phyloP scores from a whole-genome alignment of 345 rosid genomes.

The Salix caprea region DNA sequence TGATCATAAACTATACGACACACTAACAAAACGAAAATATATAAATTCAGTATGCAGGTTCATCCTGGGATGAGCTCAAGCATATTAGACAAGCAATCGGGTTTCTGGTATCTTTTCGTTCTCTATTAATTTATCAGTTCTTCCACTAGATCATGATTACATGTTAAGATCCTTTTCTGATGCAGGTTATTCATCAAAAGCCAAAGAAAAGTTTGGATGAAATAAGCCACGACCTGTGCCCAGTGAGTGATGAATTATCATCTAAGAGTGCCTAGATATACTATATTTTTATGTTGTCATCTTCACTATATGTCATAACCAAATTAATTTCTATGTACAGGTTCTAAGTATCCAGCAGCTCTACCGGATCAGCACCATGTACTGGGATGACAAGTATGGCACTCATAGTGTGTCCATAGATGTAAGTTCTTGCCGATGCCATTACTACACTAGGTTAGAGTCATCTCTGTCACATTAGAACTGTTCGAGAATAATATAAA shows the following conservation, averaged over 20 bases:
- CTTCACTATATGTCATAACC: background rate
- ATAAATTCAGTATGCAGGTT: slow-evolving; percentile 74
- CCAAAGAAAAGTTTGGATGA: slow-evolving; percentile 85
- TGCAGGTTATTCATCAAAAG: slow-evolving; percentile 90
- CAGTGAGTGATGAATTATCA: slow-evolving; percentile 44
- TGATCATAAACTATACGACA: background rate
- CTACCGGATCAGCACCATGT: slow-evolving; percentile 86
- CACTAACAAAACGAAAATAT: background rate
- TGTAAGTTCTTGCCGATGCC: slow-evolving; percentile 47
- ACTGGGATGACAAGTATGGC: slow-evolving; percentile 97
- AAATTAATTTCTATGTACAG: slow-evolving; percentile 27
- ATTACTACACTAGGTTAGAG: slow-evolving; percentile 7
- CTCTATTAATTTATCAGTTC: background rate
- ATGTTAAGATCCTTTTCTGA: slow-evolving; percentile 10
- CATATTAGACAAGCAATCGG: slow-evolving; percentile 94
- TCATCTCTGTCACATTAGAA: too few relatives aligned
- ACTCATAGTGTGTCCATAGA: slow-evolving; percentile 83
- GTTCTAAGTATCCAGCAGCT: slow-evolving; percentile 88
- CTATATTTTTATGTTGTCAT: background rate
- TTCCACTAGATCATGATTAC: background rate
- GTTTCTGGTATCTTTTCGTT: slow-evolving; percentile 56
- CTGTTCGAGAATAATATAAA: too few relatives aligned
- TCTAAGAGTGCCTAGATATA: background rate
- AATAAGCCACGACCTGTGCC: slow-evolving; percentile 90
- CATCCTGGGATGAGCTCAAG: slow-evolving; percentile 92